phyloP scores from a whole-genome alignment of 2,329 filamentous ascomycete genomes.

The Microdochium bolleyi region DNA sequence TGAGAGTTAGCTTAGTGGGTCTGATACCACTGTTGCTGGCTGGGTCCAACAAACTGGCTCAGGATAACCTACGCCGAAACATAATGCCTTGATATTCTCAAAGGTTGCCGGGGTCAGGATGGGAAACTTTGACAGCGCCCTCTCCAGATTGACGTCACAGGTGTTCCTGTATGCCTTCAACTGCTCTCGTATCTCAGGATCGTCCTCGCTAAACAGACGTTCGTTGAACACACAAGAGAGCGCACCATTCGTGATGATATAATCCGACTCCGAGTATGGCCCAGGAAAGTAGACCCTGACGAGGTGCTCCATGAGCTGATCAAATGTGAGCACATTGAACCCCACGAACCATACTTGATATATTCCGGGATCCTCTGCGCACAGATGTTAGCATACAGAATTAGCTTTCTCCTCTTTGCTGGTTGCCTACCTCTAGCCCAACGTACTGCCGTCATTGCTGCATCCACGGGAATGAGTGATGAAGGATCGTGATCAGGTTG shows the following conservation, averaged over 20 bases:
- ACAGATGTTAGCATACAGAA: neutral
- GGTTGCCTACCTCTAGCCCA: neutral
- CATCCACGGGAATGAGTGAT: neutral
- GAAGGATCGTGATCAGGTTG: neutral
- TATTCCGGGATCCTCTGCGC: constrained; percentile 14
- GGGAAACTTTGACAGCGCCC: constrained; percentile 40
- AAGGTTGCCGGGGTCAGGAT: constrained; percentile 47
- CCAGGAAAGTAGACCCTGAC: constrained; percentile 38
- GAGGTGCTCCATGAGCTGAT: constrained; percentile 36
- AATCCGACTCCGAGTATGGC: constrained; percentile 36
- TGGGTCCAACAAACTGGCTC: neutral
- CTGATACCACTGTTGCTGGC: neutral
- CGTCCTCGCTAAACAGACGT: constrained; percentile 27
- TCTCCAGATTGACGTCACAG: constrained; percentile 33
- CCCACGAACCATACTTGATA: constrained; percentile 34
- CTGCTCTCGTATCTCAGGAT: constrained; percentile 24
- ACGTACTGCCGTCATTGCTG: neutral
- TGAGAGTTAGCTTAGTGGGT: neutral
- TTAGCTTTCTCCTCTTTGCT: constrained; percentile 13
- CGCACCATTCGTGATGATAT: constrained; percentile 38
- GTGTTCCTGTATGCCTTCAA: constrained; percentile 29
- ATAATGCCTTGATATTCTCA: constrained; percentile 48
- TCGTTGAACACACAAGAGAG: constrained; percentile 43
- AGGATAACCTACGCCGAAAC: constrained; percentile 45
- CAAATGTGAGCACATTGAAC: constrained; percentile 33